phyloP scores from a whole-genome alignment of 2,329 filamentous ascomycete genomes.

The Clarireedia homoeocarpa region DNA sequence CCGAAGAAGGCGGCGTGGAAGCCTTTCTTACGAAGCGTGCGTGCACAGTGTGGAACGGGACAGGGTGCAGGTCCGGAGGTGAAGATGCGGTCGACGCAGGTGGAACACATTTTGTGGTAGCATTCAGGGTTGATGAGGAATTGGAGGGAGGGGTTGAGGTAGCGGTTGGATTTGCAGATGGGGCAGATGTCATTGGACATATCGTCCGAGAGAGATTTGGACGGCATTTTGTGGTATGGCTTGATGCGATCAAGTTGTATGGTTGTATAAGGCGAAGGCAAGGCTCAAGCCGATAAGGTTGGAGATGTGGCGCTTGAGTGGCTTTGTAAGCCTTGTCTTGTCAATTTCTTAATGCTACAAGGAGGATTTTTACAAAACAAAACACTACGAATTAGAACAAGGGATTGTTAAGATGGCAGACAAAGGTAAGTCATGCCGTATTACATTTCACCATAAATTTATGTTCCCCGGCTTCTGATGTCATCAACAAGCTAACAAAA shows the following conservation, averaged over 20 bases:
- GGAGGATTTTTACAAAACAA: too few species aligned
- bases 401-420: conserved; percentile 17
- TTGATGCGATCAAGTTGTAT: not conserved
- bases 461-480: not conserved
- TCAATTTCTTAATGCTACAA: not conserved
- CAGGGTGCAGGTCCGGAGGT: conserved; percentile 85
- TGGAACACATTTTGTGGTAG: conserved; percentile 98
- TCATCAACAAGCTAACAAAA: conserved; percentile 1
- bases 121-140: conserved; percentile 98
- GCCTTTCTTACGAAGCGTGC: conserved; percentile 74
- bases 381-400: conserved; percentile 11
- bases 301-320: too few species aligned
- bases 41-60: conserved; percentile 79
- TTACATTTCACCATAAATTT: not conserved
- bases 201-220: conserved; percentile 13
- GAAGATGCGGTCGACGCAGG: conserved; percentile 92
- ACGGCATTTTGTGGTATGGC: conserved; percentile 3
- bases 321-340: not conserved
- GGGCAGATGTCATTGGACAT: conserved; percentile 68
- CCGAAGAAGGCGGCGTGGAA: conserved; percentile 88
- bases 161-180: conserved; percentile 93
- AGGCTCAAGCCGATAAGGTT: not conserved
- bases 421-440: conserved; percentile 14
- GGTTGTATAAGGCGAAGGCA: not conserved
- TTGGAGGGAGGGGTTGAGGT: conserved; percentile 87